Evolutionary conservation across 2,329 filamentous ascomycete genomes (phyloP), one percentile per base, ranked within the genome.

Genomic region (Exophiala alcalophila): DNA sequence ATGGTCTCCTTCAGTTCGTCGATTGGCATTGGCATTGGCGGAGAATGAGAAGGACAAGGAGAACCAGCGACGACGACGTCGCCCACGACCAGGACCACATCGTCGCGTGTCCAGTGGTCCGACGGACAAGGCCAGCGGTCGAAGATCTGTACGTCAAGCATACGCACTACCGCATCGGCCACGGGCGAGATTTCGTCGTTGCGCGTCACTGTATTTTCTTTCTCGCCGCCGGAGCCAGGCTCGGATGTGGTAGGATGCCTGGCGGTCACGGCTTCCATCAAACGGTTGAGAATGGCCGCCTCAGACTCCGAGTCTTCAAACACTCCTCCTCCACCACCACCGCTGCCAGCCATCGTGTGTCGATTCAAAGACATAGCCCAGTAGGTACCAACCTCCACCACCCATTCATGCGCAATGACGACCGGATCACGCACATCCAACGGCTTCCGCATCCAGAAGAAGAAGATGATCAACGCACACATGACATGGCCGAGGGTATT

Each of bases 361-460:
- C 27, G 27, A 11, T 14, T 30, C 12, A 30, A 14, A 30, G 12
- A 8, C 27, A 8, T 6, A 14, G 12, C 6, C 27, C 27, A 30
- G 12, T 30, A 30, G 8, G 6, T 14, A 30, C 7, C 6, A 8
- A 8, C 6, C 6, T 30, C 12, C 27, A 6, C 8, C 27, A 30
- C 6, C 34, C 34, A 7, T 4, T 27, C 34, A 4, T 10, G 19
- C 21, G 11, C 15, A 11, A 47, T 38, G 10, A 36, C 11, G 15
- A 27, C 18, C 15, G 39, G 29, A 10, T 42, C 44, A 5, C 10
- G 8, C 3, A 43, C 18, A 20, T 37, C 19, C 7, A 43, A 31
- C 9, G 46, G 46, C 20, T 49, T 49, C 15, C 25, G 15, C 14
- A 16, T 30, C 46, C 46, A 49, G 14, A 46, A 33, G 11, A 32